Evolutionary conservation across 2,329 filamentous ascomycete species (phyloP).

Genomic region (Hirsutella rhossiliensis): DNA sequence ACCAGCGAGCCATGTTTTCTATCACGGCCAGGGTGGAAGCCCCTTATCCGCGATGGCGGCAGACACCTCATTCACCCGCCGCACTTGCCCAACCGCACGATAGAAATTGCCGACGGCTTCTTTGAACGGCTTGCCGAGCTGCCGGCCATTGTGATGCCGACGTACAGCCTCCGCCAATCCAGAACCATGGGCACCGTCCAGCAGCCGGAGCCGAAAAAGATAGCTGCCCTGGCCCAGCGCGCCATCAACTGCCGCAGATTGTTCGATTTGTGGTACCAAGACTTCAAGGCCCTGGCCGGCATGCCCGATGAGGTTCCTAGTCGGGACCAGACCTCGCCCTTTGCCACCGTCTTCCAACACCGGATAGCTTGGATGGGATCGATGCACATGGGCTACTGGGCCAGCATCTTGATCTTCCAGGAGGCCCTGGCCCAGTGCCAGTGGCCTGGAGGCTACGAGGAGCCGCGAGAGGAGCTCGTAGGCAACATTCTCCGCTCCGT

Average conservation of each 20-base stretch:
- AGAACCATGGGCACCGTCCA: slow-evolving; percentile 6
- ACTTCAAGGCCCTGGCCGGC: too few relatives aligned
- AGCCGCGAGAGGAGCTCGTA: too few relatives aligned
- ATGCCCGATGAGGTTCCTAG: too few relatives aligned
- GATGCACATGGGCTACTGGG: too few relatives aligned
- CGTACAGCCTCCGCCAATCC: slow-evolving; percentile 19
- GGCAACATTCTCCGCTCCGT: too few relatives aligned
- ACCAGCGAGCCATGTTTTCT: too few relatives aligned
- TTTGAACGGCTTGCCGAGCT: slow-evolving; percentile 16
- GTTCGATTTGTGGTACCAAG: slow-evolving; percentile 18
- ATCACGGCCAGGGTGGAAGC: slow-evolving; percentile 6
- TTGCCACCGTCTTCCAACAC: too few relatives aligned
- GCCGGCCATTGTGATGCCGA: slow-evolving; percentile 18
- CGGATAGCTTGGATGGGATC: too few relatives aligned
- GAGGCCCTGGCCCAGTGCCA: too few relatives aligned
- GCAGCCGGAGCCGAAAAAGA: slow-evolving; percentile 14
- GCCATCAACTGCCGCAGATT: slow-evolving; percentile 16
- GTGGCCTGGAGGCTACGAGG: too few relatives aligned
- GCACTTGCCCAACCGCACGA: slow-evolving; percentile 4
- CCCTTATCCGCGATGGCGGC: slow-evolving; percentile 15
- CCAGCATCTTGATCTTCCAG: too few relatives aligned
- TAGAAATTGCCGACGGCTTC: slow-evolving; percentile 19
- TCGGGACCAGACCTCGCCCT: too few relatives aligned
- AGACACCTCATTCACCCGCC: slow-evolving; percentile 14
- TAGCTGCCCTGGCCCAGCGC: slow-evolving; percentile 15